Evolutionary conservation across 1,139 yeast genomes (phyloP).

Genomic region (Pichia sorboxylosa): DNA sequence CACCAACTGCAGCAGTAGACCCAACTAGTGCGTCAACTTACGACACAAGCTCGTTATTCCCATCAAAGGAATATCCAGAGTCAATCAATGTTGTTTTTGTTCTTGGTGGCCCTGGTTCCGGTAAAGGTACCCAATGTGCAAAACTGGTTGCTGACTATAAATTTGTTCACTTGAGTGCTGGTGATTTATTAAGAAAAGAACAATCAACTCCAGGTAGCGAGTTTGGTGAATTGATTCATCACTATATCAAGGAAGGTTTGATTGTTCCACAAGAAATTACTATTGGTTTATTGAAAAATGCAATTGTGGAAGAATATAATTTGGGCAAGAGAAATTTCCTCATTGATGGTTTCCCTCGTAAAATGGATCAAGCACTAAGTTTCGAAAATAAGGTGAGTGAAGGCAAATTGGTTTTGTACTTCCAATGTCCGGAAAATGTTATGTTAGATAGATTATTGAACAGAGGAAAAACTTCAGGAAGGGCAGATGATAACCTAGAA

Average conservation of each 20-base stretch:
- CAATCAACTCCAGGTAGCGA: slow-evolving; percentile 73
- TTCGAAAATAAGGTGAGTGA: slow-evolving; percentile 75
- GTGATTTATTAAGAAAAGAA: slow-evolving; percentile 87
- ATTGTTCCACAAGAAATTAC: slow-evolving; percentile 97
- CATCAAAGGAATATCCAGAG: slow-evolving; percentile 5
- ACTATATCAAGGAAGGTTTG: slow-evolving; percentile 72
- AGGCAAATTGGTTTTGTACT: slow-evolving; percentile 72
- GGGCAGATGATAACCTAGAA: slow-evolving; percentile 87
- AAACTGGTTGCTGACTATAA: slow-evolving; percentile 69
- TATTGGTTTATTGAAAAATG: slow-evolving; percentile 67
- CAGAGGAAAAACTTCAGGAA: slow-evolving; percentile 91
- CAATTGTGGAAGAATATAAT: slow-evolving; percentile 45
- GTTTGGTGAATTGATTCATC: slow-evolving; percentile 76
- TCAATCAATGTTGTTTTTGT: slow-evolving; percentile 70
- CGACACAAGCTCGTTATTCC: slow-evolving; percentile 8
- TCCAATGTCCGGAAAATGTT: slow-evolving; percentile 85
- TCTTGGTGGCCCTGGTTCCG: slow-evolving; percentile 85
- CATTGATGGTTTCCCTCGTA: slow-evolving; percentile 94
- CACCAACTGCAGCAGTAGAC: slow-evolving; percentile 23
- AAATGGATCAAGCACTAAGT: slow-evolving; percentile 93
- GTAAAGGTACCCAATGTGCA: slow-evolving; percentile 94
- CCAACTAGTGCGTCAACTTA: slow-evolving; percentile 13
- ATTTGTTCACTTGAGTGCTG: slow-evolving; percentile 86
- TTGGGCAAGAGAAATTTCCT: slow-evolving; percentile 56
- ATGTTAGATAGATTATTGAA: slow-evolving; percentile 79